Percentiles rank a stretch among this genome's conserved stretches.
These are phyloP conservation scores for Sporothrix euskadiensis DNA, from an alignment of 2,329 filamentous ascomycete species.

Conservation along the genomic window DNA sequence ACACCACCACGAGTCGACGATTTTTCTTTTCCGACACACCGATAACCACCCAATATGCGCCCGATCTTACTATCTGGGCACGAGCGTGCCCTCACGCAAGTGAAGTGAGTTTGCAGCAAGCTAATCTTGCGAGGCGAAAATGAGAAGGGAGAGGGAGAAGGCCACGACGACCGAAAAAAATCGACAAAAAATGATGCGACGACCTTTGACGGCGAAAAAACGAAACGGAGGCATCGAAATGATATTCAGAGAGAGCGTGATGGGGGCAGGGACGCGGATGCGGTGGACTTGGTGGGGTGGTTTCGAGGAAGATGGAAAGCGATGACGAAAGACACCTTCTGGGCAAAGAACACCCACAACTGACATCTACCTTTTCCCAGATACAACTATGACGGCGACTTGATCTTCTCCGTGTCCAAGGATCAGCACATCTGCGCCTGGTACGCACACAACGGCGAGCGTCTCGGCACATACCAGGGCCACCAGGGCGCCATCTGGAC, in stretches of 20 bases:
- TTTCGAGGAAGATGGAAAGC: not conserved
- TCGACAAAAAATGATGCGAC: not conserved
- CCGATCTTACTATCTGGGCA: slow-evolving; percentile 95
- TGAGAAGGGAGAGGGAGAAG: not conserved
- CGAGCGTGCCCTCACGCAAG: slow-evolving; percentile 94
- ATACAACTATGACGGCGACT: slow-evolving; percentile 92
- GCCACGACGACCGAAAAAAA: not conserved
- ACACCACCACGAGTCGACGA: not conserved
- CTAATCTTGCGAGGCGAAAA: not conserved
- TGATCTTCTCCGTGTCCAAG: slow-evolving; percentile 38
- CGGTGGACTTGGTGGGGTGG: not conserved
- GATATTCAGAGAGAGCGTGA: not conserved
- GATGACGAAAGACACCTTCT: not conserved
- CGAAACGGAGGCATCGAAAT: slow-evolving; percentile 14
- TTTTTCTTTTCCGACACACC: not conserved
- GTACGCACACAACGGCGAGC: slow-evolving; percentile 97
- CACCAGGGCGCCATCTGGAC: slow-evolving; percentile 99
- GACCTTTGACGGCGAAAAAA: not conserved
- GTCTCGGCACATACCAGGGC: slow-evolving; percentile 92
- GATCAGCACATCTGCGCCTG: slow-evolving; percentile 79
- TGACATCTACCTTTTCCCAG: slow-evolving; percentile 44
- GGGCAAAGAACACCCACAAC: not conserved
- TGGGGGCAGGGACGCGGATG: not conserved
- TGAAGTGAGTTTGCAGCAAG: slow-evolving; percentile 44
- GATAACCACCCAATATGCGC: slow-evolving; percentile 70